Evolutionary conservation across 2,329 filamentous ascomycete genomes (phyloP).

Genomic region (Ceratocystis harringtonii): DNA sequence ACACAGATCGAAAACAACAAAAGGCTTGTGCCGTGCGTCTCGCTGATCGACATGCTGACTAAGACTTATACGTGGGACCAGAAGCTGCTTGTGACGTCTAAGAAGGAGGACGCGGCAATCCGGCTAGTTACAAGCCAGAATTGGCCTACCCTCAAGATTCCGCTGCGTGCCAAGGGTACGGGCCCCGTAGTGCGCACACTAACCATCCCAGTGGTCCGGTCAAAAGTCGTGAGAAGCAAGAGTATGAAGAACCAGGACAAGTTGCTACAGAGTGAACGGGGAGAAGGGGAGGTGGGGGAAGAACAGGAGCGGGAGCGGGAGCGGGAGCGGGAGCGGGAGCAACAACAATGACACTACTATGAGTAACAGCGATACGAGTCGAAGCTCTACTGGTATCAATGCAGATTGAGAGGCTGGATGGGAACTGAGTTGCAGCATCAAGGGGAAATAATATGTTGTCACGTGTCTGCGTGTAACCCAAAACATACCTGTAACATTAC

Average conservation of each 20-base stretch:
- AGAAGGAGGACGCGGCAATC: background rate
- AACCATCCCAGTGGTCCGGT: slow-evolving; percentile 8
- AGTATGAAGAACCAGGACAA: background rate
- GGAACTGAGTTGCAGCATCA: background rate
- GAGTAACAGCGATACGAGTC: too few species aligned
- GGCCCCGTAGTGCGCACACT: background rate
- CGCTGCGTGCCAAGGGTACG: background rate
- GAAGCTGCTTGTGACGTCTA: background rate
- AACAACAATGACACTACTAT: too few species aligned
- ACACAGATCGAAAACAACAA: background rate
- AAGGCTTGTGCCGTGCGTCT: background rate
- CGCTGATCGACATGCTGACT: slow-evolving; percentile 7
- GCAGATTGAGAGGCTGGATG: too few species aligned
- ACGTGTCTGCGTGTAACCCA: background rate
- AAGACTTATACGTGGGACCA: slow-evolving; percentile 8
- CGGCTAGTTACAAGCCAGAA: background rate
- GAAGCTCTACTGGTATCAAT: too few species aligned
- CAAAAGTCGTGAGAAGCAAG: background rate
- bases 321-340: too few species aligned
- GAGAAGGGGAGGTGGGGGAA: background rate
- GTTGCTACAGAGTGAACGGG: background rate
- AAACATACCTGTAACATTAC: background rate
- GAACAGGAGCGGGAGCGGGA: too few species aligned
- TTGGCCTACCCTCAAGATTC: slow-evolving; percentile 5
- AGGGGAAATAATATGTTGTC: background rate